Percentiles rank a stretch among this genome's conserved stretches.
Evolutionary conservation across 2,329 filamentous ascomycete genomes (phyloP).

Genomic region (Exophiala viscosa): DNA sequence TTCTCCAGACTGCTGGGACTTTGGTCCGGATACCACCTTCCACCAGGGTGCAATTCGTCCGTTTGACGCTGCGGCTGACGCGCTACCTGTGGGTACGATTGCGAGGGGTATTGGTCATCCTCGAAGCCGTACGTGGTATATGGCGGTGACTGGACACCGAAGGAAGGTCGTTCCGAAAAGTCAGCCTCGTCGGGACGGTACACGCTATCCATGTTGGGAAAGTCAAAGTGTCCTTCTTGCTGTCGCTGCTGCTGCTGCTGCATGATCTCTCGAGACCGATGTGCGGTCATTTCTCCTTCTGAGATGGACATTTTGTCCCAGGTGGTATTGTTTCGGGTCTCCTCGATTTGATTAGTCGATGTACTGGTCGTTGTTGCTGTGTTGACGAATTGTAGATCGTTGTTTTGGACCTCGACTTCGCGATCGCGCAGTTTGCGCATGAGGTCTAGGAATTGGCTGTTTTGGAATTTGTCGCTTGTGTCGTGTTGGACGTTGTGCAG

Average conservation of each 20-base stretch:
- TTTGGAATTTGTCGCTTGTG: conserved; percentile 68
- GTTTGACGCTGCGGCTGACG: conserved; percentile 15
- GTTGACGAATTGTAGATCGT: conserved; percentile 63
- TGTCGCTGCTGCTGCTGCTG: not conserved
- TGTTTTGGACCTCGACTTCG: conserved; percentile 69
- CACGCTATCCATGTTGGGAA: too few relatives aligned
- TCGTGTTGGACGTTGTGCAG: conserved; percentile 67
- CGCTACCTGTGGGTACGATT: not conserved
- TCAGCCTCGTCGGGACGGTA: too few relatives aligned
- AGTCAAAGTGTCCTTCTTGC: too few relatives aligned
- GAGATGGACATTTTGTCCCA: too few relatives aligned
- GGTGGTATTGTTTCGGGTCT: too few relatives aligned
- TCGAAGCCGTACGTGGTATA: too few relatives aligned
- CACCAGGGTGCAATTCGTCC: conserved; percentile 47
- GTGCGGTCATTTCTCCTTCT: too few relatives aligned
- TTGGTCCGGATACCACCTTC: conserved; percentile 41
- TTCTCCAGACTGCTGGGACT: conserved; percentile 9
- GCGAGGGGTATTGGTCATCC: not conserved
- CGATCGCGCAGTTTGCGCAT: conserved; percentile 72
- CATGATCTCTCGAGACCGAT: not conserved
- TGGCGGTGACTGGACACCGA: too few relatives aligned
- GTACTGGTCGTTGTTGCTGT: conserved; percentile 14
- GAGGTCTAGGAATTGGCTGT: conserved; percentile 70
- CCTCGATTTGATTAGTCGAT: not conserved
- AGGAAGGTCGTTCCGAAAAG: too few relatives aligned